These are phyloP conservation scores for Alternaria hordeiaustralica DNA, from an alignment of 2,329 filamentous ascomycete species.

Conservation along the genomic window DNA sequence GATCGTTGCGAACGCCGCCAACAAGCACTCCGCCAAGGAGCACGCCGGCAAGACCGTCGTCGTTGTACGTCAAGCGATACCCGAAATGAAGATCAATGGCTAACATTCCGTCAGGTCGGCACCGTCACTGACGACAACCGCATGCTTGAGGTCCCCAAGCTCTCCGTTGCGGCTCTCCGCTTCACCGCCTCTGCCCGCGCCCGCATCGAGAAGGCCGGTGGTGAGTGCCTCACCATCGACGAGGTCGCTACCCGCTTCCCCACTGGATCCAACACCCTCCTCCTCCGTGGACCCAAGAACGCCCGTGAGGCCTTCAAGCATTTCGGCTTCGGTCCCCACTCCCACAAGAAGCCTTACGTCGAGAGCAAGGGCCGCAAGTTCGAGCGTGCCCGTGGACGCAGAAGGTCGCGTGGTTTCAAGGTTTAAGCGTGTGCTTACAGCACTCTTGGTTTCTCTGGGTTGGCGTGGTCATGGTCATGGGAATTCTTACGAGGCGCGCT, in stretches of 20 bases:
- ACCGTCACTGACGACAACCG: slow-evolving; percentile 99
- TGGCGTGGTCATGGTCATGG: slow-evolving; percentile 47
- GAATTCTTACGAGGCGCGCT: slow-evolving; percentile 45
- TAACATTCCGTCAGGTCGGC: slow-evolving; percentile 61
- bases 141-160: slow-evolving; percentile 80
- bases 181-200: slow-evolving; percentile 97
- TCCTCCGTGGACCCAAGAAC: slow-evolving; percentile 98
- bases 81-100: neutral
- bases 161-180: slow-evolving; percentile 90
- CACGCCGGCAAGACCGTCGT: slow-evolving; percentile 85
- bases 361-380: slow-evolving; percentile 99
- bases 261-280: slow-evolving; percentile 94
- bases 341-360: slow-evolving; percentile 98
- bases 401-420: slow-evolving; percentile 99
- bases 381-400: slow-evolving; percentile 98
- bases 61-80: slow-evolving; percentile 56
- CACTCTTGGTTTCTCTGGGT: slow-evolving; percentile 46
- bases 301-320: slow-evolving; percentile 97
- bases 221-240: slow-evolving; percentile 94
- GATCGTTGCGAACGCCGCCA: slow-evolving; percentile 70
- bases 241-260: slow-evolving; percentile 95
- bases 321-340: slow-evolving; percentile 98
- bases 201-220: slow-evolving; percentile 90
- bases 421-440: slow-evolving; percentile 69
- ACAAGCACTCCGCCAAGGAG: slow-evolving; percentile 57